Percentiles rank a stretch among this genome's conserved stretches.
These are phyloP conservation scores for Cystobasidium pallidum DNA, from an alignment of 1,284 basidiomycete species.

Conservation along the genomic window DNA sequence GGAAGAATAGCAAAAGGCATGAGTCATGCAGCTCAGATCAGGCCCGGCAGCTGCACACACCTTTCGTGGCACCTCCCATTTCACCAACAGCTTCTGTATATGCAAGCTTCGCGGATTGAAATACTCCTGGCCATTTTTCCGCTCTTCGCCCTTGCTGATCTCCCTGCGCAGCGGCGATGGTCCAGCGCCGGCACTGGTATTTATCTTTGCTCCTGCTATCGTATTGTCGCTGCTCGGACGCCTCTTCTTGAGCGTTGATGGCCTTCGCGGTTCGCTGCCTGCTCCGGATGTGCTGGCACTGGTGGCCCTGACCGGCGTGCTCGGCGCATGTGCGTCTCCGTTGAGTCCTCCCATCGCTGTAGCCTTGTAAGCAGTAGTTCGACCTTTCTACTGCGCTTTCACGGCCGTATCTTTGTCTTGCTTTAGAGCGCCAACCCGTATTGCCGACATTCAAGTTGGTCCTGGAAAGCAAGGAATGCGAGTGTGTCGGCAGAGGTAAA, in stretches of 20 bases:
- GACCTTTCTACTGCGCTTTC: no score
- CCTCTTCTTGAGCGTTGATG: slow-evolving; percentile 42
- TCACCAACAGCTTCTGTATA: slow-evolving; percentile 36
- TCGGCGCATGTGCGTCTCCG: slow-evolving; percentile 34
- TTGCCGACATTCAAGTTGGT: slow-evolving; percentile 10
- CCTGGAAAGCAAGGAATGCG: slow-evolving; percentile 8
- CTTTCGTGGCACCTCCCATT: slow-evolving; percentile 42
- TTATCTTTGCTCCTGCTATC: slow-evolving; percentile 18
- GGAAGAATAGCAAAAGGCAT: neutral
- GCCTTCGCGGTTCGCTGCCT: slow-evolving; percentile 17
- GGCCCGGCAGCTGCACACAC: neutral
- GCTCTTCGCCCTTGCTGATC: slow-evolving; percentile 13
- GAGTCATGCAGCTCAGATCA: neutral
- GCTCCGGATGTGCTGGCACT: slow-evolving; percentile 6
- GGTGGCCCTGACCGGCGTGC: slow-evolving; percentile 30
- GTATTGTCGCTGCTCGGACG: slow-evolving; percentile 23
- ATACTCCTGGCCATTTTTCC: slow-evolving; percentile 20
- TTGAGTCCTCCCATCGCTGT: slow-evolving; percentile 24
- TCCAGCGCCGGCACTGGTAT: slow-evolving; percentile 35
- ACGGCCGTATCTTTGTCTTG: neutral
- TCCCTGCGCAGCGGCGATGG: slow-evolving; percentile 37
- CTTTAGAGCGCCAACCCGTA: no score
- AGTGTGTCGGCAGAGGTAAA: slow-evolving; percentile 1
- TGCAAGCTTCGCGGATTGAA: slow-evolving; percentile 24
- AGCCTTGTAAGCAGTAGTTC: neutral